Conservation (phyloP, 2,329 filamentous ascomycete species). For the Aciculosporium take region DNA sequence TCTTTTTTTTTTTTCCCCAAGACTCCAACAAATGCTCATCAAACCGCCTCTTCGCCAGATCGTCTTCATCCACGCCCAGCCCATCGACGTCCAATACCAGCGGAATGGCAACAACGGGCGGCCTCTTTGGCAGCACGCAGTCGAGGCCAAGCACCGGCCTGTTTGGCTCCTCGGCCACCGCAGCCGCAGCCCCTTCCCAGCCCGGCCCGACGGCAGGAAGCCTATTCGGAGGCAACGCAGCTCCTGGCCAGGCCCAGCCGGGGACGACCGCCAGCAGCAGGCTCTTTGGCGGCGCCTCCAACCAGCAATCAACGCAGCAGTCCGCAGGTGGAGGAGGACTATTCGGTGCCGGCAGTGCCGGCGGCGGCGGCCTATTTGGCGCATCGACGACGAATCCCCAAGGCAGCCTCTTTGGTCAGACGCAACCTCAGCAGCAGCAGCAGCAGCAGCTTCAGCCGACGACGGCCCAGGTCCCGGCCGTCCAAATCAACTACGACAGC, state of each 20-base stretch:
- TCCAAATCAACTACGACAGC: constrained; percentile 64
- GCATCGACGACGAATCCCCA: constrained; percentile 9
- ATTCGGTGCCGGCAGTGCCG: constrained; percentile 19
- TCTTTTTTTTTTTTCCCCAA: too few relatives aligned
- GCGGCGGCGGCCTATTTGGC: constrained; percentile 18
- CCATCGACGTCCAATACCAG: constrained; percentile 14
- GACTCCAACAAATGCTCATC: too few relatives aligned
- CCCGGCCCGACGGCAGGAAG: constrained; percentile 10
- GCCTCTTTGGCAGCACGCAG: constrained; percentile 21
- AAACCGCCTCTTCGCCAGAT: too few relatives aligned
- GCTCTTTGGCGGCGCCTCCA: constrained; percentile 3
- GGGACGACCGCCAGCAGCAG: neutral
- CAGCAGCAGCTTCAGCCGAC: constrained; percentile 21
- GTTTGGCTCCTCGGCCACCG: constrained; percentile 16
- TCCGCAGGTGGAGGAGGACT: constrained; percentile 15
- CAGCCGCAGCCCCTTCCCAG: constrained; percentile 12
- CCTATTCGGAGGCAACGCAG: constrained; percentile 14
- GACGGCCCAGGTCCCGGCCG: constrained; percentile 48
- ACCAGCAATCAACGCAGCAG: constrained; percentile 15
- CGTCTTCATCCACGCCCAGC: too few relatives aligned
- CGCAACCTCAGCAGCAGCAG: constrained; percentile 17
- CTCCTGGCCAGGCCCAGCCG: constrained; percentile 9
- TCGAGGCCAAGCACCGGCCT: constrained; percentile 15
- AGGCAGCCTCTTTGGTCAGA: constrained; percentile 19
- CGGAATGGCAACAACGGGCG: constrained; percentile 23